Base-by-base conservation (phyloP, 768 basidiomycete species). In the Boletus eberwhitei region DNA sequence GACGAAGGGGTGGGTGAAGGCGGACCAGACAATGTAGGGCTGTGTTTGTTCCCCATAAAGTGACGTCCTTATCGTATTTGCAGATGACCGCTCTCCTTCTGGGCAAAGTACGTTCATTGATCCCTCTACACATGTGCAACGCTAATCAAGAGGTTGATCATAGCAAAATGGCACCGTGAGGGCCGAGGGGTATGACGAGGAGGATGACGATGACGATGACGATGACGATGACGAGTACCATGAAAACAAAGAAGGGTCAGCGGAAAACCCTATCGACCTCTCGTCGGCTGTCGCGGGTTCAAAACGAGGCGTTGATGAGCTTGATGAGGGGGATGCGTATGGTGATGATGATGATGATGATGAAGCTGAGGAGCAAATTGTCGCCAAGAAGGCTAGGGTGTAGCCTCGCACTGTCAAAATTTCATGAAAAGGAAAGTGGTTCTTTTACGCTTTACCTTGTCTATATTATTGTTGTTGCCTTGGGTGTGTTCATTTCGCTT, bases 51-150 rank as follows among this genome's bases (percentile, higher is more conserved):
- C 14, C 29, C 44, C 8, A 5, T 17, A 12, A 42, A 46, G 5
- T 49, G 36, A 45, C 31, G 24, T 41, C n/a, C 57, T 59, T 12
- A 59, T 16, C 17, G 11, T 43, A 44, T 19, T 38, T 40, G 22
- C 45, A 67, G 65, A 53, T 67, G 54, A 71, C 67, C 16, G 63
- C 60, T 34, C 58, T 56, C 35, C 60, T 69, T 22, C 43, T 69
- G 5, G 57, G 55, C 43, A 48, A 61, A 21, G 70, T 69, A 32
- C 5, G 53, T 47, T 29, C 8, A 2, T 35, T 37, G 21, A 4
- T 26, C 44, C 9, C 5, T 39, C 11, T 46, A 19, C 13, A 29
- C n/a, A 22, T 31, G 8, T 44, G 0, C 19, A 48, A 9, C 1
- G 2, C 53, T 41, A 11, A 57, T 24, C 5, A 14, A 22, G 9